phyloP scores from a whole-genome alignment of 768 basidiomycete genomes.

The Dioszegia hungarica region DNA sequence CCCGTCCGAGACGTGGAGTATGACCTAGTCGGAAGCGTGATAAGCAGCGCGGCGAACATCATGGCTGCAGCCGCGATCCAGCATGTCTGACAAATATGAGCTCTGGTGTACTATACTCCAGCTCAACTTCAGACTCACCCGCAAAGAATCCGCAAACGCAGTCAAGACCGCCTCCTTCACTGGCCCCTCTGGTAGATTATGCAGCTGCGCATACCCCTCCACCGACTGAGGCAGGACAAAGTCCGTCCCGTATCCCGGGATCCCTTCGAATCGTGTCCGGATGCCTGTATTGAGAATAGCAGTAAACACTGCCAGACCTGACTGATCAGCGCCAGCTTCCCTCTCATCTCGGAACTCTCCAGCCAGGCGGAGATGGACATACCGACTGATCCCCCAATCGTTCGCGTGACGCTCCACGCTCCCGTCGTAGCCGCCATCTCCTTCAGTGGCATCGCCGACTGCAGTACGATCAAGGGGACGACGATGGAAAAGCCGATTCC shows the following conservation, averaged over 20 bases:
- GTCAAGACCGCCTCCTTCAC: conserved; percentile 31
- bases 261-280: conserved; percentile 29
- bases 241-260: conserved; percentile 39
- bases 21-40: conserved; percentile 34
- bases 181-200: conserved; percentile 36
- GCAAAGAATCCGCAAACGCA: conserved; percentile 40
- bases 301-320: conserved; percentile 41
- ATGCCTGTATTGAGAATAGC: conserved; percentile 41
- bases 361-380: too few species aligned
- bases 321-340: not conserved
- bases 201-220: conserved; percentile 34
- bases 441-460: conserved; percentile 48
- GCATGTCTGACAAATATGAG: conserved; percentile 17
- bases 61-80: conserved; percentile 34
- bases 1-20: conserved; percentile 26
- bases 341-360: not conserved
- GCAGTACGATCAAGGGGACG: conserved; percentile 35
- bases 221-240: conserved; percentile 37
- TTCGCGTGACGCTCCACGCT: conserved; percentile 38
- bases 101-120: not conserved
- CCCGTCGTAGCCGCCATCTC: conserved; percentile 45
- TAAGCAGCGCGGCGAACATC: conserved; percentile 16
- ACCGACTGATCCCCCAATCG: conserved; percentile 43
- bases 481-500: conserved; percentile 37
- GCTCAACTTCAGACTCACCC: conserved; percentile 16